Evolutionary conservation across 352 stramenopile genomes (phyloP), one percentile per base, ranked within the genome.

Genomic region (Phytophthora foliorum): DNA sequence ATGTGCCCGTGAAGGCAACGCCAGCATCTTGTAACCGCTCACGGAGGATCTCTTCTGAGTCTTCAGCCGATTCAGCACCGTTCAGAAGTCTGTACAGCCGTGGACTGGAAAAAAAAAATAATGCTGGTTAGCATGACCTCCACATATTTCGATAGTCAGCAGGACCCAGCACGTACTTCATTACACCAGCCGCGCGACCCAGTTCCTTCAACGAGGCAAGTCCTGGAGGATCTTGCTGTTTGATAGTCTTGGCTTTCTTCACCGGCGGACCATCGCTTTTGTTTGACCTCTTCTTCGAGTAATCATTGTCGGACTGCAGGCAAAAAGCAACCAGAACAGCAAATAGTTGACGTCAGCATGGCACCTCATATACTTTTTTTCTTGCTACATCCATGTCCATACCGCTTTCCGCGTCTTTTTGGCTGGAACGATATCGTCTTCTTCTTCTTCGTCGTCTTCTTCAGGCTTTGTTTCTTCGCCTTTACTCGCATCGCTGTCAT

Each of bases 151-250:
- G 13, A 25, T 59, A 45, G 36, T 19, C 3, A 24, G 10, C 17
- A 27, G 13, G 19, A 34, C 50, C 16, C n/a, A 27, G 9, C 8
- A 76, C 85, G 39, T 69, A 96, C 88, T 80, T 88, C 10, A 94
- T 62, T 36, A 93, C 51, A 2, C 88, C 82, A 24, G 86, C 85
- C 4, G 81, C 87, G 3, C 83, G 82, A 7, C 83, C 86, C 11
- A 96, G 50, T 57, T 92, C 81, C 48, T 94, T 96, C 16, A 96
- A 76, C 11, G 80, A 59, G 11, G 75, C 66, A 22, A 94, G 50
- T 5, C 88, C 86, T 0, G 75, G 64, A 6, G 86, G 71, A 17
- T 93, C 80, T 2, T 39, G n/a, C 13, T 57, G 59, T 54, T 70
- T 75, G 9, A 22, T 14, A 29, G 27, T 62, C 36, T 68, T 81